Percentiles rank a stretch among this genome's conserved stretches.
These are phyloP conservation scores for Cladosporium colombiae DNA, from an alignment of 2,329 filamentous ascomycete species.

Conservation along the genomic window DNA sequence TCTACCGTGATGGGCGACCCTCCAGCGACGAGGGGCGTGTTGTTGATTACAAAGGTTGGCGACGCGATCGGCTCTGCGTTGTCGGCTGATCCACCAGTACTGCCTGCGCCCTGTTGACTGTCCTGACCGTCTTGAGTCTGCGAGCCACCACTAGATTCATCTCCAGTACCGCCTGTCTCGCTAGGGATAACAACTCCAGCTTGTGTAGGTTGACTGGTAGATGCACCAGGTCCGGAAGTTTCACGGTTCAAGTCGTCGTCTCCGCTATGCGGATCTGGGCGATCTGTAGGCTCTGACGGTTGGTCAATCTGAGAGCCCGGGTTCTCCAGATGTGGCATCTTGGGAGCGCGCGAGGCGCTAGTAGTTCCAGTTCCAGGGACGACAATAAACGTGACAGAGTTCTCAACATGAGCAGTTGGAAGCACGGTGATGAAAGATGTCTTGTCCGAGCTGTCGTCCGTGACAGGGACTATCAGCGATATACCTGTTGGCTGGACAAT, in stretches of 20 bases:
- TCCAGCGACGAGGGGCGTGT: conserved; percentile 9
- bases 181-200: not conserved
- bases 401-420: conserved; percentile 4
- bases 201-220: not conserved
- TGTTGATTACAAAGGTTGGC: not conserved
- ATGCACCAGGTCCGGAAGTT: not conserved
- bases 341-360: not conserved
- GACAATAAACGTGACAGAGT: not conserved
- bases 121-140: not conserved
- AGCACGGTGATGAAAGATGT: conserved; percentile 1
- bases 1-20: conserved; percentile 25
- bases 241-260: not conserved
- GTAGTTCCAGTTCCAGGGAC: not conserved
- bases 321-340: conserved; percentile 2
- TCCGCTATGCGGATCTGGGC: not conserved
- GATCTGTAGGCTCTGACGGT: not conserved
- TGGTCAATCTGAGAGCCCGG: not conserved
- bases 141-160: not conserved
- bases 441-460: not conserved
- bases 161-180: not conserved
- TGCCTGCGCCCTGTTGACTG: not conserved
- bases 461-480: conserved; percentile 4
- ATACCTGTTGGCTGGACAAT: not conserved
- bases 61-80: not conserved
- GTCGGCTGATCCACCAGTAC: not conserved